Conservation (phyloP, 2,329 filamentous ascomycete species). For the Byssoonygena ceratinophila region DNA sequence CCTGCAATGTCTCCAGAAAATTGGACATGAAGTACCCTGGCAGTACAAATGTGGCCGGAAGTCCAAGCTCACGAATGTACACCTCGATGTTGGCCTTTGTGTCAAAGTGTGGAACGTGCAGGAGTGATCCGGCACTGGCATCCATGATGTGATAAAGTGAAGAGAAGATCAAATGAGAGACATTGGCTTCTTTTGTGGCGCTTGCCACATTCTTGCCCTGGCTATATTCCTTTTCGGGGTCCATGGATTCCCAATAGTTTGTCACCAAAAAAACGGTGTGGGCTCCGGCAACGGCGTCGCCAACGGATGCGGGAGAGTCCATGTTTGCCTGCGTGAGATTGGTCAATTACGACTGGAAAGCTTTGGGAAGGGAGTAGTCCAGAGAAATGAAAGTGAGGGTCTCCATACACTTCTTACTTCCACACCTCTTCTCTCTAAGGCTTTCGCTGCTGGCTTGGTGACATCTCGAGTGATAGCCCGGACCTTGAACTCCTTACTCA, state of each 20-base stretch:
- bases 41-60: slow-evolving; percentile 34
- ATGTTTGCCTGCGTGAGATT: slow-evolving; percentile 31
- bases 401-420: slow-evolving; percentile 19
- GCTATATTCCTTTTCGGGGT: slow-evolving; percentile 29
- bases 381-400: neutral
- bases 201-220: slow-evolving; percentile 34
- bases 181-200: slow-evolving; percentile 28
- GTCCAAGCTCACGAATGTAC: slow-evolving; percentile 28
- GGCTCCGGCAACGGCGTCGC: slow-evolving; percentile 34
- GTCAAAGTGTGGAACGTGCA: slow-evolving; percentile 33
- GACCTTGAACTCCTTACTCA: slow-evolving; percentile 40
- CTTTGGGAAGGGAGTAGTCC: slow-evolving; percentile 15
- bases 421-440: slow-evolving; percentile 24
- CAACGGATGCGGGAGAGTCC: slow-evolving; percentile 31
- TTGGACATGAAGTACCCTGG: slow-evolving; percentile 39
- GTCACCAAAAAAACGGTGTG: slow-evolving; percentile 44
- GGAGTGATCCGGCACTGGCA: slow-evolving; percentile 28
- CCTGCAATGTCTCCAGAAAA: slow-evolving; percentile 25
- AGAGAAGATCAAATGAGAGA: slow-evolving; percentile 35
- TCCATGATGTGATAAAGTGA: slow-evolving; percentile 27
- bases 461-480: slow-evolving; percentile 44
- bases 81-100: slow-evolving; percentile 33
- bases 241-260: slow-evolving; percentile 34
- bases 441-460: slow-evolving; percentile 24
- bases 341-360: neutral